Evolutionary conservation across 2,329 filamentous ascomycete genomes (phyloP).

Genomic region (Cytospora piceicola): DNA sequence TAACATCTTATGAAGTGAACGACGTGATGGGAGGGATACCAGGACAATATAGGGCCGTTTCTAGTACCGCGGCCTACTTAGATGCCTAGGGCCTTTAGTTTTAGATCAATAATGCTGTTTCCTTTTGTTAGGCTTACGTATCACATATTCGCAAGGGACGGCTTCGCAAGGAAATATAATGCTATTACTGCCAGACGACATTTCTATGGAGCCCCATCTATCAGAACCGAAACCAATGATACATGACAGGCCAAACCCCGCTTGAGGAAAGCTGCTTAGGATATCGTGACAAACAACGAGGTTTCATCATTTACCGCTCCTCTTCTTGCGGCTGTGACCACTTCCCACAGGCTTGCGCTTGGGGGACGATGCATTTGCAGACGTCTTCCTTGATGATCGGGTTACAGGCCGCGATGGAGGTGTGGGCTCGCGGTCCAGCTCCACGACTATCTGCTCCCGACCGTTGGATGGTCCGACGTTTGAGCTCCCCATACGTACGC

Average conservation of each 20-base stretch:
- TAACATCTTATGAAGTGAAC: conserved; percentile 17
- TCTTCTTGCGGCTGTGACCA: conserved; percentile 37
- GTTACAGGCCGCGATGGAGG: conserved; percentile 32
- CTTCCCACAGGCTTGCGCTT: conserved; percentile 45
- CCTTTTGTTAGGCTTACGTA: background rate
- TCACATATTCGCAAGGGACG: background rate
- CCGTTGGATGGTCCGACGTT: conserved; percentile 32
- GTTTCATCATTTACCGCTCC: conserved; percentile 25
- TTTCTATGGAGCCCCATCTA: conserved; percentile 17
- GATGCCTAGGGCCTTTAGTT: conserved; percentile 15
- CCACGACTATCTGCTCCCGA: conserved; percentile 46
- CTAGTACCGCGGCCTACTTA: conserved; percentile 12
- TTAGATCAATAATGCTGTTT: background rate
- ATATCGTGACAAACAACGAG: conserved; percentile 21
- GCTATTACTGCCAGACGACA: conserved; percentile 14
- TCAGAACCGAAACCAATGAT: conserved; percentile 13
- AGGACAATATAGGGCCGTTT: background rate
- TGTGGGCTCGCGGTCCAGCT: conserved; percentile 37
- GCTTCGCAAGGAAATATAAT: conserved; percentile 6
- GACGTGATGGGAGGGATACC: conserved; percentile 15
- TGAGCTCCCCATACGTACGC: conserved; percentile 23
- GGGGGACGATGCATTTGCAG: conserved; percentile 38
- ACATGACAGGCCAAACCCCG: background rate
- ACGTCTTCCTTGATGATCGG: conserved; percentile 43
- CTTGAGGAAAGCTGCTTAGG: conserved; percentile 3